Base-by-base conservation (phyloP, 2,329 filamentous ascomycete genomes). In the Helotiales sp. region DNA sequence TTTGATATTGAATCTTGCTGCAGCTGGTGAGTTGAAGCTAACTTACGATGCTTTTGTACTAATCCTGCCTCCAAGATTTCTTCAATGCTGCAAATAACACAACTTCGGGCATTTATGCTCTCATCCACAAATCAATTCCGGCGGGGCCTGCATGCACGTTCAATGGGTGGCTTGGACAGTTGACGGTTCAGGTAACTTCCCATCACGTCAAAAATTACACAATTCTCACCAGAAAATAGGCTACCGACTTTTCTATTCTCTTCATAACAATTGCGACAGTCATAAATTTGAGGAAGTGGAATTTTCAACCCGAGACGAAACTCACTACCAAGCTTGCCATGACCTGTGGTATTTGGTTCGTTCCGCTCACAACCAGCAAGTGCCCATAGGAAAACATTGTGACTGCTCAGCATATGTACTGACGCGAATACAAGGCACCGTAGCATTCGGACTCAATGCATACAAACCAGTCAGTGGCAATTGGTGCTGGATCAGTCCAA, bases 161-260 rank as follows among this genome's bases (percentile, higher is more conserved):
- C 17, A 80, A 79, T 61, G 77, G 76, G 33, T 77, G 74, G 66
- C 59, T 78, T 34, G 75, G 75, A 24, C 78, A 79, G 54, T 68
- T 78, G 46, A 77, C 74, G 2, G 77, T 78, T 12, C 76, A 79
- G 55, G 62, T 62, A 44, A n/a, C 48, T 13, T 7, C 24, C 27
- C 10, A 13, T 7, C 30, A 7, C 8, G 8, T 15, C 22, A 29
- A 12, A 5, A 17, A n/a, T 5, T 2, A 33, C 8, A 34, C 22
- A 34, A 27, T 19, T 34, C 25, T 51, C 12, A 51, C 9, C 13
- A 15, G 1, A n/a, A 25, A 4, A 4, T 10, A 63, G 63, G 73
- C 74, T 2, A 70, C 70, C 24, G 74, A 75, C 55, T 75, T 78
- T 58, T 74, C 73, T 29, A 76, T 79, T 52, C 69, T 79, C 13